A percentile compares a stretch with the other conserved stretches of the same genome.
phyloP scores from a whole-genome alignment of 129 eudicot genomes.

The Saussurea involucrata region DNA sequence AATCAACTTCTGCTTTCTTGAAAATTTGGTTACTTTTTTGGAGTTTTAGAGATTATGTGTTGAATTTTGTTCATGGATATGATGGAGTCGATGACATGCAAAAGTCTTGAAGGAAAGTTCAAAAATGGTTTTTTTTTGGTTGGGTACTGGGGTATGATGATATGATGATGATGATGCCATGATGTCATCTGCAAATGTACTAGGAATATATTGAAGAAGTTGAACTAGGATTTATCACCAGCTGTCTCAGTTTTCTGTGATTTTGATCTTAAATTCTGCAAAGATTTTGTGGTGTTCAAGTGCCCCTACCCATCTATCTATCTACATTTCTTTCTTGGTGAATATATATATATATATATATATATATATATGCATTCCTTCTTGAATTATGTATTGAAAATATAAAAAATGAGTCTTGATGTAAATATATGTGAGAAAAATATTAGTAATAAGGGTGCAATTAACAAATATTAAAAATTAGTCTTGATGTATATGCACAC shows the following conservation, averaged over 20 bases:
- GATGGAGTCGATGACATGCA: conserved; percentile 29
- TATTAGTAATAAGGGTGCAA: too few species aligned
- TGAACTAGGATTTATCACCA: not conserved
- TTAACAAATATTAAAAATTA: too few species aligned
- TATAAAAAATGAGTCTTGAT: too few species aligned
- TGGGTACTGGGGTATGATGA: not conserved
- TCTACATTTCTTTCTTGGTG: not conserved
- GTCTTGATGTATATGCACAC: too few species aligned
- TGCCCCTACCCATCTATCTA: not conserved
- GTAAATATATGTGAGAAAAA: too few species aligned
- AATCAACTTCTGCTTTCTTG: not conserved
- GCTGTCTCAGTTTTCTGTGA: conserved; percentile 5
- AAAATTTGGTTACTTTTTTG: conserved; percentile 6
- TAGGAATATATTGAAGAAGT: conserved; percentile 17
- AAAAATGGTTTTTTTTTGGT: conserved; percentile 25
- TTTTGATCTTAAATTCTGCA: conserved; percentile 20
- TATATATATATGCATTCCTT: too few species aligned
- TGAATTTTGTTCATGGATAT: conserved; percentile 19
- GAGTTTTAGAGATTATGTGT: not conserved
- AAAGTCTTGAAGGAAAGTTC: conserved; percentile 24
- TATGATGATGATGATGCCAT: conserved; percentile 24
- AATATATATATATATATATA: too few species aligned
- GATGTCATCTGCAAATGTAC: conserved; percentile 24
- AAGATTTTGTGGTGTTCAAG: conserved; percentile 26
- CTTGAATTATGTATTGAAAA: too few species aligned